Evolutionary conservation across 1,139 yeast genomes (phyloP).

Genomic region (Pichia sp.): DNA sequence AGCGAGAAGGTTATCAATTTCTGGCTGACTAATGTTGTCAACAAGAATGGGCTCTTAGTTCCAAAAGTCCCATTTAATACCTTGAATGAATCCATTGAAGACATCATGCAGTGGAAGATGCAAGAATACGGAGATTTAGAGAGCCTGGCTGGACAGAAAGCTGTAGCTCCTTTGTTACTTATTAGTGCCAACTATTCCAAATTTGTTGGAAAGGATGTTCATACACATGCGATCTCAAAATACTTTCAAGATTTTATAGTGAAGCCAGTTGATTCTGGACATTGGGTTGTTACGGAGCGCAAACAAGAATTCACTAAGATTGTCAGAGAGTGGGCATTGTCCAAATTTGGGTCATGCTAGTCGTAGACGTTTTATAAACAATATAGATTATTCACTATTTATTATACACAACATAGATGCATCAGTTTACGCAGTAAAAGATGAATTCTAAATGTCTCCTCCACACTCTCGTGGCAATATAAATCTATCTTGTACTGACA

Average conservation of each 20-base stretch:
- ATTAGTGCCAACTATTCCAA: conserved; percentile 46
- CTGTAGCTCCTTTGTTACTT: conserved; percentile 62
- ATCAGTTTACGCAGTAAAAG: not conserved
- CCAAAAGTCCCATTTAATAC: conserved; percentile 62
- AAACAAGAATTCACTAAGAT: conserved; percentile 60
- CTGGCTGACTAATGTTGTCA: conserved; percentile 56
- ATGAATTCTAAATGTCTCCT: too few species aligned
- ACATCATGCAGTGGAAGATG: conserved; percentile 57
- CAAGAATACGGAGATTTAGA: conserved; percentile 32
- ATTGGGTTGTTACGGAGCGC: conserved; percentile 82
- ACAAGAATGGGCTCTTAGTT: conserved; percentile 4
- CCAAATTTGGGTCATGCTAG: conserved; percentile 7
- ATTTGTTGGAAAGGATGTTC: conserved; percentile 25
- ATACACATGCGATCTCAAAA: conserved; percentile 60
- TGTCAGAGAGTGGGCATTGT: conserved; percentile 40
- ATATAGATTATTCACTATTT: not conserved
- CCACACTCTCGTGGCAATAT: too few species aligned
- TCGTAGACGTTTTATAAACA: not conserved
- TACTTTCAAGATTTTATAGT: conserved; percentile 72
- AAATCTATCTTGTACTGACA: too few species aligned
- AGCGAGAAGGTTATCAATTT: conserved; percentile 63
- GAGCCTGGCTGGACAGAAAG: conserved; percentile 44
- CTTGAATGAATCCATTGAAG: conserved; percentile 57
- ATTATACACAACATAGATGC: not conserved
- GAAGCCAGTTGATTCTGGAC: conserved; percentile 74